These are phyloP conservation scores for Fusarium stilboides DNA, from an alignment of 2,329 filamentous ascomycete genomes.

Conservation along the genomic window DNA sequence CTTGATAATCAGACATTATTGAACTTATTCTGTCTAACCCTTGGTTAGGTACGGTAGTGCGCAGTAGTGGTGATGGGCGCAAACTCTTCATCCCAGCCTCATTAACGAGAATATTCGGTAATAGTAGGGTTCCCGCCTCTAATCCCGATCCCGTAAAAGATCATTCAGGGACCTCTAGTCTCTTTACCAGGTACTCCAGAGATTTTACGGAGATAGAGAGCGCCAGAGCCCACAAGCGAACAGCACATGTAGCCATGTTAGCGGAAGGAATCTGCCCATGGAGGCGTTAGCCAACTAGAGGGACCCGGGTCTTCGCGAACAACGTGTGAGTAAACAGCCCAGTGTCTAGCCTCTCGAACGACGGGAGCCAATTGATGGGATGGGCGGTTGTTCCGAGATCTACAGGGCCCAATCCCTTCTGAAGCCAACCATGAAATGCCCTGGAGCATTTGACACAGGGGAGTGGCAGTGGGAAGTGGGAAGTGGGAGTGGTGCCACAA, in stretches of 20 bases:
- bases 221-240: slow-evolving; percentile 40
- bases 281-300: slow-evolving; percentile 41
- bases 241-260: slow-evolving; percentile 45
- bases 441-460: not conserved
- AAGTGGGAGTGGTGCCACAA: slow-evolving; percentile 36
- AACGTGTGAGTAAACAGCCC: slow-evolving; percentile 44
- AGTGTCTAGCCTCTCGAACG: slow-evolving; percentile 34
- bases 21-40: not conserved
- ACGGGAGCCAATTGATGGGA: slow-evolving; percentile 22
- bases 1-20: not conserved
- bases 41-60: not conserved
- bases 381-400: slow-evolving; percentile 31
- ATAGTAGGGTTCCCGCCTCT: slow-evolving; percentile 21
- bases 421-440: slow-evolving; percentile 8
- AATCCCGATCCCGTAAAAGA: slow-evolving; percentile 20
- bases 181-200: slow-evolving; percentile 37
- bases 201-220: slow-evolving; percentile 41
- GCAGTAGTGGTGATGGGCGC: no score
- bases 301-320: slow-evolving; percentile 47
- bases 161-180: slow-evolving; percentile 18
- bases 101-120: slow-evolving; percentile 19
- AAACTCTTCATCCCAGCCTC: slow-evolving; percentile 9
- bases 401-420: slow-evolving; percentile 26
- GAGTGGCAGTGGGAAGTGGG: slow-evolving; percentile 9
- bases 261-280: slow-evolving; percentile 47